Evolutionary conservation across 2,329 filamentous ascomycete species (phyloP).

Genomic region (Leptographium procerum): DNA sequence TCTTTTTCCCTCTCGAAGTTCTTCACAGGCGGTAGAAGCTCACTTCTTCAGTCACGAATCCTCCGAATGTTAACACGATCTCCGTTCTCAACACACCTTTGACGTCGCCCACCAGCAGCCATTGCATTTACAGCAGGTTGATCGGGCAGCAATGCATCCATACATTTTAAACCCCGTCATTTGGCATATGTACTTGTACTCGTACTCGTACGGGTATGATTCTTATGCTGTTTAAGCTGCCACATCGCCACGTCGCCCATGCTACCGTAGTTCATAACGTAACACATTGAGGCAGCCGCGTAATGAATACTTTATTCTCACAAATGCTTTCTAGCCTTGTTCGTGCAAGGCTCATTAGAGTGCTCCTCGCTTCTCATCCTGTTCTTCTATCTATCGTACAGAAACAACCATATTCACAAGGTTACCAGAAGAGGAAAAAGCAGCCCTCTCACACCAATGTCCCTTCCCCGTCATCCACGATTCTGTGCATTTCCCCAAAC

Average conservation of each 20-base stretch:
- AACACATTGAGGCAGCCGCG: background rate
- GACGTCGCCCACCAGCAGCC: background rate
- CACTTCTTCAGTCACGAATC: no score
- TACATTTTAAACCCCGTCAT: no score
- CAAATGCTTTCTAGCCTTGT: background rate
- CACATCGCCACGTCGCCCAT: no score
- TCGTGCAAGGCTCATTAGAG: background rate
- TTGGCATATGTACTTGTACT: no score
- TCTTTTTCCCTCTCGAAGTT: no score
- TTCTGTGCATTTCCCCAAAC: constrained; percentile 2
- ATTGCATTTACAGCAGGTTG: background rate
- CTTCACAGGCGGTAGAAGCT: no score
- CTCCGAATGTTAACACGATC: background rate
- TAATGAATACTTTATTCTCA: background rate
- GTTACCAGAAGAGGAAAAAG: background rate
- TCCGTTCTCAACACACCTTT: background rate
- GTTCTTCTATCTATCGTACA: background rate
- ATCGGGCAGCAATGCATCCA: background rate
- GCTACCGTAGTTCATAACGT: background rate
- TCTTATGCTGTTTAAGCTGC: no score
- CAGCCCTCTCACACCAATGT: background rate
- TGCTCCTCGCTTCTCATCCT: background rate
- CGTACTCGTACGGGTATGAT: no score
- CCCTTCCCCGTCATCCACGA: background rate
- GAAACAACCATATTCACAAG: background rate